Evolutionary conservation across 225 moss, liverwort and hornwort genomes (phyloP).

Genomic region (Bryoerythrophyllum caledonicum): DNA sequence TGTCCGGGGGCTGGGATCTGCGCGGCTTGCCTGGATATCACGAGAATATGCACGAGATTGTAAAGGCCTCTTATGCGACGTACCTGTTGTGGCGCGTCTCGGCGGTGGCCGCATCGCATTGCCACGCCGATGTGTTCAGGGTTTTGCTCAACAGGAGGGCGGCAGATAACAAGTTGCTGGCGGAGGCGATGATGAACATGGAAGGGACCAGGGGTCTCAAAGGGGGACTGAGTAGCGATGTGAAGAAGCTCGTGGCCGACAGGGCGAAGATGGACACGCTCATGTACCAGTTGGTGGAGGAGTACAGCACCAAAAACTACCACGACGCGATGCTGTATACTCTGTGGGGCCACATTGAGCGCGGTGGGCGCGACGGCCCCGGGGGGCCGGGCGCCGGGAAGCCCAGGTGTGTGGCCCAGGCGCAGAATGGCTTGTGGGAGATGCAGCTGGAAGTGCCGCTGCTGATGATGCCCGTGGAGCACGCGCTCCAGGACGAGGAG

Average conservation of each 20-base stretch:
- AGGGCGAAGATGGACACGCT: constrained; percentile 51
- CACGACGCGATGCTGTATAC: constrained; percentile 48
- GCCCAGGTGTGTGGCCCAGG: constrained; percentile 38
- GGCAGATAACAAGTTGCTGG: constrained; percentile 29
- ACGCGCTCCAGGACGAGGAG: constrained; percentile 41
- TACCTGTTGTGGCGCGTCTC: constrained; percentile 44
- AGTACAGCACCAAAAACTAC: constrained; percentile 52
- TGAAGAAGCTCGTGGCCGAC: constrained; percentile 36
- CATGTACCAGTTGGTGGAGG: constrained; percentile 59
- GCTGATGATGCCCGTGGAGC: constrained; percentile 54
- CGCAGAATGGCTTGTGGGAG: constrained; percentile 50
- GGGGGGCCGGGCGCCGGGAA: constrained; percentile 18
- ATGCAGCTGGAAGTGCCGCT: constrained; percentile 51
- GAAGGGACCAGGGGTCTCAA: constrained; percentile 16
- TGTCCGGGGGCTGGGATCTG: constrained; percentile 42
- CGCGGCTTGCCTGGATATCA: constrained; percentile 22
- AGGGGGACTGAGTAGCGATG: constrained; percentile 19
- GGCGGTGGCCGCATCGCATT: constrained; percentile 40
- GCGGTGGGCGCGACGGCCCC: constrained; percentile 29
- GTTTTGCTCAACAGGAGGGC: constrained; percentile 33
- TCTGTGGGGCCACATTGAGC: constrained; percentile 49
- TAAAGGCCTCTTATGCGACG: constrained; percentile 33
- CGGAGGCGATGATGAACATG: constrained; percentile 17
- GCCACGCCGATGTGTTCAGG: constrained; percentile 37
- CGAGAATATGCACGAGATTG: constrained; percentile 30